Percentiles rank a stretch among this genome's conserved stretches.
phyloP scores from a whole-genome alignment of 192 early-diverging fungal species.

The Coemansia sp. region DNA sequence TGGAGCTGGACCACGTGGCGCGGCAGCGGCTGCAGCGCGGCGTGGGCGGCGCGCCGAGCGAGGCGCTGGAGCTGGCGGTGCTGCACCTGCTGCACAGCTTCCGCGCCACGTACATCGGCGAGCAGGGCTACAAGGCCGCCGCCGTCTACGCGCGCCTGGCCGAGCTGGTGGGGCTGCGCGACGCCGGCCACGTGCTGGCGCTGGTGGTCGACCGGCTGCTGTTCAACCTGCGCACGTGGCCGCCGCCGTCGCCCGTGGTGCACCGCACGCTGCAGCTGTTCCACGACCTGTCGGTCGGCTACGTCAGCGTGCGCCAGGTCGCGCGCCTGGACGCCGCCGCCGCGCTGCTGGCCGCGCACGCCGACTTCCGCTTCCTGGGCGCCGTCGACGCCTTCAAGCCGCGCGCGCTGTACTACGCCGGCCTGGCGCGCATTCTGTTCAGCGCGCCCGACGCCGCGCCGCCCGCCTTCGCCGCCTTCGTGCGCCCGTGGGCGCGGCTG shows the following conservation, averaged over 20 bases:
- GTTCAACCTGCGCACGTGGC: conserved; percentile 65
- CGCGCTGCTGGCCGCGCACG: conserved; percentile 71
- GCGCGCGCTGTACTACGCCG: conserved; percentile 73
- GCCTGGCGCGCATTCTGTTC: conserved; percentile 75
- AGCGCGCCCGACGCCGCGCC: conserved; percentile 58
- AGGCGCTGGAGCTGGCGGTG: conserved; percentile 75
- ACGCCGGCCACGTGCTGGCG: conserved; percentile 51
- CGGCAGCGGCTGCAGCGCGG: conserved; percentile 58
- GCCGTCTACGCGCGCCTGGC: conserved; percentile 68
- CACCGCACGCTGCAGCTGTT: conserved; percentile 69
- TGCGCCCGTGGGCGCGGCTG: conserved; percentile 63
- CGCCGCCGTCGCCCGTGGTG: conserved; percentile 56
- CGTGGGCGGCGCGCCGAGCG: conserved; percentile 54
- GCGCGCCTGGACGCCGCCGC: conserved; percentile 71
- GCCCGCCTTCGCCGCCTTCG: conserved; percentile 66
- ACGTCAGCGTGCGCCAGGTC: conserved; percentile 72
- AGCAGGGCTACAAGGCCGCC: conserved; percentile 57
- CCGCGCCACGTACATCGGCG: conserved; percentile 78
- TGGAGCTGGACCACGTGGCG: conserved; percentile 68
- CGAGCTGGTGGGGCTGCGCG: conserved; percentile 66
- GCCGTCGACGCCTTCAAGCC: conserved; percentile 58
- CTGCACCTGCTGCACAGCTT: conserved; percentile 78
- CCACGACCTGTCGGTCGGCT: conserved; percentile 74
- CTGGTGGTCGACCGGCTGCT: conserved; percentile 49
- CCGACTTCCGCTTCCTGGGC: conserved; percentile 70